These are phyloP conservation scores for Fusarium sarcochroum DNA, from an alignment of 2,329 filamentous ascomycete species.

Conservation along the genomic window DNA sequence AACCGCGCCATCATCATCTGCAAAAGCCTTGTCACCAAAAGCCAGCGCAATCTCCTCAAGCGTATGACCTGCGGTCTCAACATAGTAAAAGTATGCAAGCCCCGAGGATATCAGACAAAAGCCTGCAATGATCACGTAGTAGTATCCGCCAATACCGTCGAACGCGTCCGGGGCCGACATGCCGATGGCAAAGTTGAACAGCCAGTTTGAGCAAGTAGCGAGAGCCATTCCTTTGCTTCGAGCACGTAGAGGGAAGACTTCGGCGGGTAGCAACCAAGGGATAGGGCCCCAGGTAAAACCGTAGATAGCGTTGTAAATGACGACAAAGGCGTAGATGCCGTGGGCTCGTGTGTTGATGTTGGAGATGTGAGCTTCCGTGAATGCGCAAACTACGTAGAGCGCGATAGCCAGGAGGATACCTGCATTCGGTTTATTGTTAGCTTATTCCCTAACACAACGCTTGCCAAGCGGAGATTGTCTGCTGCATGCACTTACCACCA, in stretches of 20 bases:
- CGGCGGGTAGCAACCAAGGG: neutral
- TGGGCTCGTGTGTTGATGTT: neutral
- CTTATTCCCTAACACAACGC: neutral
- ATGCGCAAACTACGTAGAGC: neutral
- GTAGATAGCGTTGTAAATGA: constrained; percentile 3
- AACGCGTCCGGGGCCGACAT: constrained; percentile 61
- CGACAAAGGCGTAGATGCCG: neutral
- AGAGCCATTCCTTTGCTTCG: neutral
- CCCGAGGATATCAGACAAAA: constrained; percentile 54
- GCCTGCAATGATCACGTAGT: constrained; percentile 58
- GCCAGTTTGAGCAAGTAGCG: constrained; percentile 50
- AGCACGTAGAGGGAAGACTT: neutral
- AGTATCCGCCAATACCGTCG: constrained; percentile 58
- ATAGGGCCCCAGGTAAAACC: neutral
- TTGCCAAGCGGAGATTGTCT: too few species aligned
- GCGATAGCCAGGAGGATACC: neutral
- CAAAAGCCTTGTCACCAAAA: constrained; percentile 59
- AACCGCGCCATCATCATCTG: constrained; percentile 10
- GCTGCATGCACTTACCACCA: neutral
- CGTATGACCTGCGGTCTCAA: constrained; percentile 56
- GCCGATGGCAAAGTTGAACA: constrained; percentile 49
- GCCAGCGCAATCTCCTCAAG: constrained; percentile 56
- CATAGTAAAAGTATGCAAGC: constrained; percentile 58
- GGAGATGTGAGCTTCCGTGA: neutral
- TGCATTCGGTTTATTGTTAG: neutral